Base-by-base conservation (phyloP, 192 early-diverging fungal species). In the Coemansia sp. region DNA sequence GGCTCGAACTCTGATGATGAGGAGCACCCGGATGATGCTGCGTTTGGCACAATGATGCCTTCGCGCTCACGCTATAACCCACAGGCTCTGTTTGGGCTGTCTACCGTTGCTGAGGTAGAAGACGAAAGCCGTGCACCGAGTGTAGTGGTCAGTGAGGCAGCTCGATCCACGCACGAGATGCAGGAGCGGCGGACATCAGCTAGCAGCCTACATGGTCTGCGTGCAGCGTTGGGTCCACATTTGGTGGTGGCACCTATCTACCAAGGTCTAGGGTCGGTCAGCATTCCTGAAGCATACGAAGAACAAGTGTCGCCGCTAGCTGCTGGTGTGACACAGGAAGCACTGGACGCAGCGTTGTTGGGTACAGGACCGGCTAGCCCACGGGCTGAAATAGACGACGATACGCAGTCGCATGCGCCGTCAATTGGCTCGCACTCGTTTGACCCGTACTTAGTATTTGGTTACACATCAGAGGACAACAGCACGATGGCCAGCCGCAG, bases 401-500 rank as follows among this genome's bases (percentile, higher is more conserved):
- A 59, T 15, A 48, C 59, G 0, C 65, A 77, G 36, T 71, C 69
- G 11, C 65, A 36, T 22, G 42, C 74, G 1, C 60, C 65, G 5
- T 78, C 75, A 2, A 25, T 49, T 28, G 66, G 69, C 46, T 78
- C 75, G 59, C 66, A 73, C 48, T 55, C 71, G 14, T 80, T 73
- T 64, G 77, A 80, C 44, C 66, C 77, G 17, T 66, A 67, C 36
- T 26, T 74, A 22, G 71, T 80, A 57, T 80, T 74, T 71, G 77
- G 71, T 0, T 74, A 73, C 26, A 80, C 64, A 38, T 74, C 71
- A 2, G 77, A 80, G 48, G 77, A 80, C 25, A 74, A 66, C 64
- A 80, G 77, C 71, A 80, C 77, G 1, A 70, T 80, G 71, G 77
- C 71, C 28, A 80, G 77, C 22, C 77, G 71, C 57, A 80, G 68